phyloP scores from a whole-genome alignment of 2,329 filamentous ascomycete species.

The Neofusicoccum cordaticola region DNA sequence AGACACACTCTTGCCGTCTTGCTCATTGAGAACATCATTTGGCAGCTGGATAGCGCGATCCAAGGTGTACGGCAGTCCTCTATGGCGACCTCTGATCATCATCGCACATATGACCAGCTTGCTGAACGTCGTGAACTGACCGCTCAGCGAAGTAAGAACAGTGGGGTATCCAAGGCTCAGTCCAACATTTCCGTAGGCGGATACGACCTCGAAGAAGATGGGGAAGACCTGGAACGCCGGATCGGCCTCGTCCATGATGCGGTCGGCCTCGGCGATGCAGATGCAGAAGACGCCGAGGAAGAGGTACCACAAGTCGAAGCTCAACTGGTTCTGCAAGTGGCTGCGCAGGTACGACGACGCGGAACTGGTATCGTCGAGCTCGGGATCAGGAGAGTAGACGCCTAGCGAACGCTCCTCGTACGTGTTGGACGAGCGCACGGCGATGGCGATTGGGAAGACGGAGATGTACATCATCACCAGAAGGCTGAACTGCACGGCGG shows the following conservation, averaged over 20 bases:
- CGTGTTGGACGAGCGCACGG: conserved; percentile 55
- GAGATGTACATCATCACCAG: conserved; percentile 65
- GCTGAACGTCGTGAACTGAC: conserved; percentile 47
- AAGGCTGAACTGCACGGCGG: conserved; percentile 56
- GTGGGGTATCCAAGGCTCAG: conserved; percentile 45
- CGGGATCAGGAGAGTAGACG: conserved; percentile 43
- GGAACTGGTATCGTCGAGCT: background rate
- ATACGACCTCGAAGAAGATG: conserved; percentile 44
- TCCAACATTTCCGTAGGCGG: conserved; percentile 38
- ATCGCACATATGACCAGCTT: conserved; percentile 55
- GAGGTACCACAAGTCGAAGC: conserved; percentile 46
- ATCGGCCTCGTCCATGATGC: conserved; percentile 33
- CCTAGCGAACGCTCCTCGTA: conserved; percentile 61
- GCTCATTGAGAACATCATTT: conserved; percentile 21
- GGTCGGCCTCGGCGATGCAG: conserved; percentile 40
- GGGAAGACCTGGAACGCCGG: conserved; percentile 41
- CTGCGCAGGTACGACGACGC: conserved; percentile 41
- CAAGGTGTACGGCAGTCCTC: conserved; percentile 53
- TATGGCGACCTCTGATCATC: conserved; percentile 56
- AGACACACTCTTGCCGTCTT: conserved; percentile 28
- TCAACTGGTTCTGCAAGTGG: conserved; percentile 45
- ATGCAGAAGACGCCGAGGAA: conserved; percentile 46
- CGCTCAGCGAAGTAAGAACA: conserved; percentile 44
- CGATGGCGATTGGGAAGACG: conserved; percentile 58
- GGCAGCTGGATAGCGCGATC: conserved; percentile 44